Evolutionary conservation across 169 alveolate genomes (phyloP).

Genomic region (Cyclospora cayetanensis): DNA sequence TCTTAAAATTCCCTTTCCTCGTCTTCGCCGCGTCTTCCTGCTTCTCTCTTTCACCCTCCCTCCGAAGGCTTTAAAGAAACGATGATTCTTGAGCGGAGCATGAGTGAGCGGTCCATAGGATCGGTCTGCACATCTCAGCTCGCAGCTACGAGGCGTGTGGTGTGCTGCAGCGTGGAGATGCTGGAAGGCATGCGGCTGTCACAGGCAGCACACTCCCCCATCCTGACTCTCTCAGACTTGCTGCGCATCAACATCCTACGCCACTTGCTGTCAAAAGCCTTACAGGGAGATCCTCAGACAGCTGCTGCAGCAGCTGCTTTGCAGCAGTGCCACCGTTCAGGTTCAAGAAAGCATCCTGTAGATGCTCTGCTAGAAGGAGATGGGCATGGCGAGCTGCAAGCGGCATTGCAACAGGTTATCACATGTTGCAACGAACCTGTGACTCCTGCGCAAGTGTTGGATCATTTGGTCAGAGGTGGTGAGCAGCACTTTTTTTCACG

Average conservation of each 20-base stretch:
- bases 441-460: not conserved
- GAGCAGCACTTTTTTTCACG: not conserved
- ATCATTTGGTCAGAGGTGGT: not conserved
- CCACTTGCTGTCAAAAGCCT: constrained; percentile 25
- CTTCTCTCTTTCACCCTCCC: not conserved
- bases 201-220: not conserved
- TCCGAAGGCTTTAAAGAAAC: not conserved
- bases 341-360: not conserved
- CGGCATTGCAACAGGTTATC: constrained; percentile 8
- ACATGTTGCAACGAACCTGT: constrained; percentile 2
- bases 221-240: constrained; percentile 26
- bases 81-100: too few species aligned
- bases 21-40: not conserved
- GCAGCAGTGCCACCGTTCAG: not conserved
- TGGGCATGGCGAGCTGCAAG: not conserved
- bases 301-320: constrained; percentile 10
- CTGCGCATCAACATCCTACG: constrained; percentile 43
- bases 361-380: not conserved
- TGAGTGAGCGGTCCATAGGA: too few species aligned
- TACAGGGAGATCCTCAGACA: not conserved
- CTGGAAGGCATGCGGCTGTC: not conserved
- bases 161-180: not conserved
- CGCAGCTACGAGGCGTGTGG: not conserved
- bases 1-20: not conserved
- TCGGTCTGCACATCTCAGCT: not conserved